A percentile compares a stretch with the other conserved stretches of the same genome.
phyloP scores from a whole-genome alignment of 495 filamentous ascomycete genomes.

The Lasiosphaeriaceae sp. region DNA sequence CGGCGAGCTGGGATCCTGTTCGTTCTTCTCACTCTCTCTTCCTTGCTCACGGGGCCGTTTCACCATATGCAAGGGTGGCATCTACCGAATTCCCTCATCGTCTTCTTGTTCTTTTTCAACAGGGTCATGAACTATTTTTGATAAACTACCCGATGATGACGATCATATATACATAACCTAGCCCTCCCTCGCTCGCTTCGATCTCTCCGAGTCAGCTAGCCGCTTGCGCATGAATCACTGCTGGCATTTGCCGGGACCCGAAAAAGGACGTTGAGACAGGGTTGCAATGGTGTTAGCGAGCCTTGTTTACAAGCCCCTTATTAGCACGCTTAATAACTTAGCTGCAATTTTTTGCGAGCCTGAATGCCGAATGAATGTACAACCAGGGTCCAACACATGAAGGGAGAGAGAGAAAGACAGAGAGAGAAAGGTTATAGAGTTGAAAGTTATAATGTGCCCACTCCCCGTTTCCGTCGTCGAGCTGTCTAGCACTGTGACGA shows the following conservation, averaged over 20 bases:
- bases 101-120: not conserved
- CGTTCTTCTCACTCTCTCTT: no score
- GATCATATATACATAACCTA: not conserved
- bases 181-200: not conserved
- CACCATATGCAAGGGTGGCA: no score
- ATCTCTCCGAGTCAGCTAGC: not conserved
- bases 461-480: not conserved
- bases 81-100: not conserved
- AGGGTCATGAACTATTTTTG: not conserved
- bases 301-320: conserved; percentile 9
- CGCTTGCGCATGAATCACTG: not conserved
- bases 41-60: no score
- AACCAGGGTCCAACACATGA: not conserved
- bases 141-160: not conserved
- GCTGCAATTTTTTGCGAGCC: not conserved
- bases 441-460: not conserved
- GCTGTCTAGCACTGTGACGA: not conserved
- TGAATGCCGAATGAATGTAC: not conserved
- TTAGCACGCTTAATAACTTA: not conserved
- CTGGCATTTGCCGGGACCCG: conserved; percentile 6
- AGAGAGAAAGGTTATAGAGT: not conserved
- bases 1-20: conserved; percentile 19
- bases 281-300: conserved; percentile 6
- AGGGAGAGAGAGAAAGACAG: no score
- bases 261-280: not conserved